phyloP scores from a whole-genome alignment of 371 early-diverging fungal genomes.

The Mucor ambiguus region DNA sequence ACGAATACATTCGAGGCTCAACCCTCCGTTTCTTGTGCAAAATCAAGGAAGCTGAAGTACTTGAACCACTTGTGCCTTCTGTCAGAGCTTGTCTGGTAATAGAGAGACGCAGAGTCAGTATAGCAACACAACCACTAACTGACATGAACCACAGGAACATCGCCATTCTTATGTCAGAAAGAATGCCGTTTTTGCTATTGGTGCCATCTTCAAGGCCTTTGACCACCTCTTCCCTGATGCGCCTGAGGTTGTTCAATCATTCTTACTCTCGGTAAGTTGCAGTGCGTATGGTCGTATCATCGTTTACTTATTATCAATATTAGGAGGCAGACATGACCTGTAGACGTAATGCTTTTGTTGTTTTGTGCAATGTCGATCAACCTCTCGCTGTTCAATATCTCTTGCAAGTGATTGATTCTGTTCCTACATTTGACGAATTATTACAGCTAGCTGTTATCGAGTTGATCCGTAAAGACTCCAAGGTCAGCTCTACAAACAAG shows the following conservation, averaged over 20 bases:
- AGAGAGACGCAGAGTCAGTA: neutral
- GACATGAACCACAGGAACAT: slow-evolving; percentile 68
- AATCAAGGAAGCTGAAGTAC: slow-evolving; percentile 89
- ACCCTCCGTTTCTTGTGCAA: slow-evolving; percentile 96
- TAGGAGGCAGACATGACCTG: slow-evolving; percentile 92
- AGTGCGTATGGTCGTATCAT: neutral
- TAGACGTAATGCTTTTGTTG: slow-evolving; percentile 93
- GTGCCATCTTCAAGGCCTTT: slow-evolving; percentile 83
- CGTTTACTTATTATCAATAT: neutral
- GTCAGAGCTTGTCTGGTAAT: slow-evolving; percentile 86
- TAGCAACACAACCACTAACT: neutral
- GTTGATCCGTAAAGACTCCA: slow-evolving; percentile 91
- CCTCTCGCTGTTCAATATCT: slow-evolving; percentile 85
- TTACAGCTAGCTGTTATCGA: slow-evolving; percentile 94
- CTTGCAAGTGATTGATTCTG: slow-evolving; percentile 69
- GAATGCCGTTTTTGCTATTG: slow-evolving; percentile 96
- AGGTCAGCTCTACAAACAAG: slow-evolving; percentile 79
- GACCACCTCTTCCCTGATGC: slow-evolving; percentile 96
- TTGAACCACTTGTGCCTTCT: slow-evolving; percentile 94
- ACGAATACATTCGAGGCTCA: slow-evolving; percentile 98
- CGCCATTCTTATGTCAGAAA: slow-evolving; percentile 97
- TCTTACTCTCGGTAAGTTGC: slow-evolving; percentile 64
- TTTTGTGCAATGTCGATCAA: slow-evolving; percentile 81
- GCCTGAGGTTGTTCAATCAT: slow-evolving; percentile 84
- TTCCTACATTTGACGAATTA: slow-evolving; percentile 85